Evolutionary conservation across 192 early-diverging fungal species (phyloP).

Genomic region (Oehlia diaphana): DNA sequence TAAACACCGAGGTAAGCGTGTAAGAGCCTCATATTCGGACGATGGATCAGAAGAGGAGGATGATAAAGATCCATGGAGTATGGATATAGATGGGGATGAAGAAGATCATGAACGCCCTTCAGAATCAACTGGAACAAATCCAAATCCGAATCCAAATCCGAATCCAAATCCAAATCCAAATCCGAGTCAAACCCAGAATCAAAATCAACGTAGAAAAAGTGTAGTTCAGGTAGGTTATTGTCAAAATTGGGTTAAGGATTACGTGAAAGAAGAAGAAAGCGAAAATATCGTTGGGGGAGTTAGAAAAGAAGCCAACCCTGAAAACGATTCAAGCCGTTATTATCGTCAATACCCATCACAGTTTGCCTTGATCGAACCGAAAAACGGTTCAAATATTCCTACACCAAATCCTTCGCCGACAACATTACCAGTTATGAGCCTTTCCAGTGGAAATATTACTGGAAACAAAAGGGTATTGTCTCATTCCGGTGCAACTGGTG

Average conservation of each 20-base stretch:
- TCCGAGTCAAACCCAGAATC: no score
- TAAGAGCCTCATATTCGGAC: conserved; percentile 1
- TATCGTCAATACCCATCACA: conserved; percentile 4
- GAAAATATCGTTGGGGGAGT: background rate
- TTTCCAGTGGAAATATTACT: background rate
- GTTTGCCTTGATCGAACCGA: conserved; percentile 5
- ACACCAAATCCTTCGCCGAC: conserved; percentile 28
- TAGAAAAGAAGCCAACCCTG: background rate
- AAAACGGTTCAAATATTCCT: conserved; percentile 11
- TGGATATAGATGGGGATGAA: background rate
- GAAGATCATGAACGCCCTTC: background rate
- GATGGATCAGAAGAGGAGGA: conserved; percentile 2
- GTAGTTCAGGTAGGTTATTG: conserved; percentile 17
- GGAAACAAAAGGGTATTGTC: background rate
- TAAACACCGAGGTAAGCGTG: background rate
- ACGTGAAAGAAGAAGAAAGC: background rate
- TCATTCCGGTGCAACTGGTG: background rate
- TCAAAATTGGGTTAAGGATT: conserved; percentile 8
- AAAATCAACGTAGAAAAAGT: conserved; percentile 4
- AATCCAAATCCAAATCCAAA: no score
- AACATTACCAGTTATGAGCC: conserved; percentile 7
- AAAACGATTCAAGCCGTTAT: background rate
- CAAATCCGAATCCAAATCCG: no score
- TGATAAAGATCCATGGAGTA: conserved; percentile 5
- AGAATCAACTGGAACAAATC: background rate